Evolutionary conservation across 306 rosid species (phyloP).

Genomic region (Cucurbita ficifolia): DNA sequence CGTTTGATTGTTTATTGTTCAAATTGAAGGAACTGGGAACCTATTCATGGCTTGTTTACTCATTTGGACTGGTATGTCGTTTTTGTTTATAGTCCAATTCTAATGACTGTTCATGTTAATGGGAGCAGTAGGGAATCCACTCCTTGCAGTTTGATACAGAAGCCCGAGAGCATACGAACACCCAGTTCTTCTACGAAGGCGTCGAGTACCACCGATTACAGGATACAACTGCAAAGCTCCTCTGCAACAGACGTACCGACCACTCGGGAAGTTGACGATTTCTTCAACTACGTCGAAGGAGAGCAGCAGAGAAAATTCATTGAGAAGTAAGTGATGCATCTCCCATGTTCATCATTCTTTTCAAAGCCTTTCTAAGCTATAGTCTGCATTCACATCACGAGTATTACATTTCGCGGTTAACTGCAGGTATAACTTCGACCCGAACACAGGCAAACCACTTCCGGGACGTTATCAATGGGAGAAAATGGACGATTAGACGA

Average conservation of each 20-base stretch:
- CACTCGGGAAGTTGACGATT: constrained; percentile 67
- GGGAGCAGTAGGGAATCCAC: constrained; percentile 79
- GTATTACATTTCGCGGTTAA: background rate
- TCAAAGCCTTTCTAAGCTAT: background rate
- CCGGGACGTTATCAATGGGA: constrained; percentile 83
- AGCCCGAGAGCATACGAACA: constrained; percentile 41
- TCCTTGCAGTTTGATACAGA: constrained; percentile 76
- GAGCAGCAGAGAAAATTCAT: constrained; percentile 57
- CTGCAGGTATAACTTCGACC: constrained; percentile 93
- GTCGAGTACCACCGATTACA: constrained; percentile 32
- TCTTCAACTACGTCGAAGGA: constrained; percentile 59
- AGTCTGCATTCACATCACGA: background rate
- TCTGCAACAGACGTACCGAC: constrained; percentile 55
- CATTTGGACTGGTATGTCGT: background rate
- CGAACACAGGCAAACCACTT: constrained; percentile 66
- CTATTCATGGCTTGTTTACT: background rate
- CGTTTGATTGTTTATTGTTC: background rate
- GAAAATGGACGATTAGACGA: constrained; percentile 42
- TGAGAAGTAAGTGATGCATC: constrained; percentile 41
- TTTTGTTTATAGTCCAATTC: background rate
- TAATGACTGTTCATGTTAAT: background rate
- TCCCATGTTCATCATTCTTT: background rate
- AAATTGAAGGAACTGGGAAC: background rate
- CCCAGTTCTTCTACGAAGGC: constrained; percentile 83
- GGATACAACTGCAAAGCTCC: constrained; percentile 30